Conservation (phyloP, 257 asterid genomes). For the Oldenlandia corymbosa region DNA sequence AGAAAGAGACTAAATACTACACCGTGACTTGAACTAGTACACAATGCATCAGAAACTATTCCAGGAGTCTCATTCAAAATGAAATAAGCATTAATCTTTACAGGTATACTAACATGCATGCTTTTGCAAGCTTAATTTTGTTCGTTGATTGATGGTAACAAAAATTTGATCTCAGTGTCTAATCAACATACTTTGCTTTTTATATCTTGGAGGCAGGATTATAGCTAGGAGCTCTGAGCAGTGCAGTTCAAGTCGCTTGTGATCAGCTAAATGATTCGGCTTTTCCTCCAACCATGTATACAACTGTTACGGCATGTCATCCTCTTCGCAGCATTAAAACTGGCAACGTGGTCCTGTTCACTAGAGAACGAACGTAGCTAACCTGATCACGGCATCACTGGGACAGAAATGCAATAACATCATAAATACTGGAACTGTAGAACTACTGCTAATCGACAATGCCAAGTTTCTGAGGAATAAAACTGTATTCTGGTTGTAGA, state of each 20-base stretch:
- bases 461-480: slow-evolving; percentile 69
- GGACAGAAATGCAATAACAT: slow-evolving; percentile 91
- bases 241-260: too few relatives aligned
- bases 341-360: neutral
- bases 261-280: too few relatives aligned
- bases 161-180: too few relatives aligned
- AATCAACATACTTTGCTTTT: too few relatives aligned
- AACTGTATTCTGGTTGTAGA: neutral
- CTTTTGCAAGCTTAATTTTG: too few relatives aligned
- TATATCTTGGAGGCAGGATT: too few relatives aligned
- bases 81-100: too few relatives aligned
- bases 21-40: neutral
- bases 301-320: neutral
- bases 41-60: neutral
- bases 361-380: neutral
- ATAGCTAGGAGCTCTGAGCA: too few relatives aligned
- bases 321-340: neutral
- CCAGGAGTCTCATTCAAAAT: too few relatives aligned
- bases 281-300: neutral
- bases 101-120: too few relatives aligned
- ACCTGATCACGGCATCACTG: too few relatives aligned
- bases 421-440: slow-evolving; percentile 76
- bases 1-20: neutral
- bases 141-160: too few relatives aligned
- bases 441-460: slow-evolving; percentile 84